These are phyloP conservation scores for Ophiosphaerella narmari DNA, from an alignment of 2,329 filamentous ascomycete species.

Conservation along the genomic window DNA sequence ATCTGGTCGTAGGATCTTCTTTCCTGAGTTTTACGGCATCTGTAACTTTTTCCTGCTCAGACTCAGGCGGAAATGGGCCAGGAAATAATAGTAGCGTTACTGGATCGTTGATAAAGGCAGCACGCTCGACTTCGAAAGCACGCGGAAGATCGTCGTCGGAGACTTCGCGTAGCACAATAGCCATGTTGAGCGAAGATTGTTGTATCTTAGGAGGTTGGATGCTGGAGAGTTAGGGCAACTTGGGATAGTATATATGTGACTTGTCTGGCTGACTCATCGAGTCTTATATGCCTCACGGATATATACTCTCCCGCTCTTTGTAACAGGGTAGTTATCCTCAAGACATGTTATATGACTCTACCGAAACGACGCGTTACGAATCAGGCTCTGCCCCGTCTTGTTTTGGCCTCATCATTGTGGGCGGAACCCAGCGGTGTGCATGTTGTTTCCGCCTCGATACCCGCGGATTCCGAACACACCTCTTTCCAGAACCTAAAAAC, in stretches of 20 bases:
- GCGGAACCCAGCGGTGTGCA: neutral
- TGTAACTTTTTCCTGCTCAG: conserved; percentile 6
- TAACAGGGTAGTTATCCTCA: no score
- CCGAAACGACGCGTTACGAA: no score
- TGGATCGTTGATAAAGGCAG: conserved; percentile 24
- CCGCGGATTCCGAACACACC: conserved; percentile 1
- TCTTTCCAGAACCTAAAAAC: conserved; percentile 15
- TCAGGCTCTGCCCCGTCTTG: no score
- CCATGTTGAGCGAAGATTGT: conserved; percentile 18
- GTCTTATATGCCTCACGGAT: no score
- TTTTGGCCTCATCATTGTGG: no score
- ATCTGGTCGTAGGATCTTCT: conserved; percentile 14
- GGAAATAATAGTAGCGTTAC: conserved; percentile 28
- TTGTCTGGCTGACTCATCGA: no score
- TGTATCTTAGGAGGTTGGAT: neutral
- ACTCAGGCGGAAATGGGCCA: conserved; percentile 27
- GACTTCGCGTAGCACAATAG: conserved; percentile 25
- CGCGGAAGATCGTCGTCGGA: conserved; percentile 29
- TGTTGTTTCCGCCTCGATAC: neutral
- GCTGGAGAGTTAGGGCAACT: no score
- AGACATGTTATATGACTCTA: no score
- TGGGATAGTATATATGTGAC: no score
- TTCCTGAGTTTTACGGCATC: conserved; percentile 15
- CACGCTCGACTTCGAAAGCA: conserved; percentile 24
- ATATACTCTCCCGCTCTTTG: no score